phyloP scores from a whole-genome alignment of 139 green algal species.

The Chlamydomonas sp. region DNA sequence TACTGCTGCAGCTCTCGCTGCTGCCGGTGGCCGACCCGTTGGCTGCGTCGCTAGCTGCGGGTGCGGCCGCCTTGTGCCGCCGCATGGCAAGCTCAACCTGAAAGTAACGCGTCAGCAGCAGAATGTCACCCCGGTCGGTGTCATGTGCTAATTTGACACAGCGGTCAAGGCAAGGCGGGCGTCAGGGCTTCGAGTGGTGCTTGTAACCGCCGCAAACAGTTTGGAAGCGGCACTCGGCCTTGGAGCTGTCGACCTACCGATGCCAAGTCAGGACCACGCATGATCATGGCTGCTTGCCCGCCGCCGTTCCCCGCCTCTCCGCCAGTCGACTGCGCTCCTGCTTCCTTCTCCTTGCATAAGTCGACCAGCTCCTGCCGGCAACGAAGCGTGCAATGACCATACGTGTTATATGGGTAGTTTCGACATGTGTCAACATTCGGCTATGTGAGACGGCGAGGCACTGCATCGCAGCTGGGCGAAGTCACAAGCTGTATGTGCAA shows the following conservation, averaged over 20 bases:
- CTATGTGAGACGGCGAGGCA: too few species aligned
- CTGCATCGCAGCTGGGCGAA: too few species aligned
- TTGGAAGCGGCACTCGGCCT: too few species aligned
- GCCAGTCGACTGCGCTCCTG: background rate
- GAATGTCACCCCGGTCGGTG: background rate
- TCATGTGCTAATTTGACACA: too few species aligned
- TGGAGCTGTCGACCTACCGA: background rate
- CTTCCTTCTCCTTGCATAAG: background rate
- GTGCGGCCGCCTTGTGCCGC: background rate
- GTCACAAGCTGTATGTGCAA: too few species aligned
- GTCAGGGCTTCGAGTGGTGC: too few species aligned
- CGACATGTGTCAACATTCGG: too few species aligned
- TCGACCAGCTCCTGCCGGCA: constrained; percentile 6
- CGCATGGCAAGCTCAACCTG: constrained; percentile 38
- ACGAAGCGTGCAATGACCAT: too few species aligned
- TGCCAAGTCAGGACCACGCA: constrained; percentile 23
- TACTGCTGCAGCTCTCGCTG: too few species aligned
- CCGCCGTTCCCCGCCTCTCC: background rate
- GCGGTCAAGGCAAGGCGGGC: too few species aligned
- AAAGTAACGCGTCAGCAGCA: background rate
- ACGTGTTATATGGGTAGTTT: too few species aligned
- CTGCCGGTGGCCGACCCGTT: background rate
- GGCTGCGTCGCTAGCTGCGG: background rate
- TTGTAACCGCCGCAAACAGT: too few species aligned
- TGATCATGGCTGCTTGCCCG: constrained; percentile 24